Evolutionary conservation across 2,329 filamentous ascomycete species (phyloP).

Genomic region (Aspergillus sclerotialis): DNA sequence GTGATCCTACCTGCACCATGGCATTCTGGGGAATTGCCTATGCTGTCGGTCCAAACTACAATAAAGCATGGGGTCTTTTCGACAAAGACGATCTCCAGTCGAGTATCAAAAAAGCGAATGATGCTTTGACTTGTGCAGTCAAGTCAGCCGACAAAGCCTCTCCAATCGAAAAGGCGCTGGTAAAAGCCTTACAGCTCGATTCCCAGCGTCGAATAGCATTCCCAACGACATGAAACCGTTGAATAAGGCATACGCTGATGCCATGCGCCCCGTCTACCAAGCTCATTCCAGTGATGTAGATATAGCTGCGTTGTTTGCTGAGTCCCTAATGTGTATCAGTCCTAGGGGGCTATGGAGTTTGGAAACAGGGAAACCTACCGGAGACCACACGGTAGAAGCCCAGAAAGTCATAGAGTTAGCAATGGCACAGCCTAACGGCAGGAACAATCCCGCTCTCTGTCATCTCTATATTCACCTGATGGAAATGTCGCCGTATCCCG

Average conservation of each 20-base stretch:
- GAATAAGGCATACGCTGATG: slow-evolving; percentile 53
- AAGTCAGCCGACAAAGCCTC: slow-evolving; percentile 28
- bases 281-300: slow-evolving; percentile 53
- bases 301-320: slow-evolving; percentile 54
- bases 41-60: slow-evolving; percentile 65
- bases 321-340: slow-evolving; percentile 57
- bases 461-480: slow-evolving; percentile 71
- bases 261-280: slow-evolving; percentile 52
- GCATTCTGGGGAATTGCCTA: slow-evolving; percentile 45
- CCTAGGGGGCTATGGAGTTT: slow-evolving; percentile 58
- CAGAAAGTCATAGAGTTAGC: slow-evolving; percentile 52
- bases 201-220: slow-evolving; percentile 44
- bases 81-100: slow-evolving; percentile 51
- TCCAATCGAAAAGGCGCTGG: slow-evolving; percentile 53
- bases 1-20: slow-evolving; percentile 24
- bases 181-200: slow-evolving; percentile 41
- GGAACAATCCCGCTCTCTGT: slow-evolving; percentile 59
- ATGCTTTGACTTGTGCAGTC: slow-evolving; percentile 37
- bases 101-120: slow-evolving; percentile 39
- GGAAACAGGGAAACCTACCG: slow-evolving; percentile 48
- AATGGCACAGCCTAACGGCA: slow-evolving; percentile 41
- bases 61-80: slow-evolving; percentile 68
- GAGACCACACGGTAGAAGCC: slow-evolving; percentile 51
- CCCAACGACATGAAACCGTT: slow-evolving; percentile 43
- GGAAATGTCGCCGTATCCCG: slow-evolving; percentile 64